Base-by-base conservation (phyloP, 192 early-diverging fungal species). In the Coemansia sp. region DNA sequence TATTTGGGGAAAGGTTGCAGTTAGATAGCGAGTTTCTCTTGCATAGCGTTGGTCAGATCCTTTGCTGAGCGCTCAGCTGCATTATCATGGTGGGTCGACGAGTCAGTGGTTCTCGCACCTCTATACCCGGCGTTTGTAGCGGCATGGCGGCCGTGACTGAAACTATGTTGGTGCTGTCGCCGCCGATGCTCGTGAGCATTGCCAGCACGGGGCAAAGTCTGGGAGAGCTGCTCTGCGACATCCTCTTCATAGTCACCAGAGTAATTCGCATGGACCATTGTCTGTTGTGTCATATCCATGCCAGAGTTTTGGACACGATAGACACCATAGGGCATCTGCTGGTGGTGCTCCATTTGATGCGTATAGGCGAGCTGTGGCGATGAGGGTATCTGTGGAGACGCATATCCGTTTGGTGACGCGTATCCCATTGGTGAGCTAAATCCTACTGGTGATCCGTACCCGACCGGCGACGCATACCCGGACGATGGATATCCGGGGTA, bases 21-120 rank as follows among this genome's bases (percentile, higher is more conserved):
- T 61, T 55, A 76, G 33, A 81, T 58, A 6, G 69, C 29, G 2
- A 82, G 80, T 18, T 82, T 76, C 22, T 73, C 71, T 47, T 82
- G 75, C 31, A 82, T 62, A 12, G 69, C 62, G 24, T 34, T 65
- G 38, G 71, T 62, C 72, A 82, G 24, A 2, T 81, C 70, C 15
- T 49, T 61, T 6, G 58, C 61, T 9, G 69, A 22, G 22, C 39
- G 47, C 13, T 63, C 69, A 36, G 36, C 46, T 24, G 53, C 24
- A 15, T 27, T 15, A 31, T 31, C 24, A 15, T 55, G 58, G 58
- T 2, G 60, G 61, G 13, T 16, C 41, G 38, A 29, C 43, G 38
- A 40, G 64, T 34, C 47, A 9, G 22, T 47, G 27, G 24, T 31
- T 41, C 43, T 65, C 27, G 64, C 33, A 40, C 53, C 53, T 55